Conservation (phyloP, 352 stramenopile species). For the Globisporangium nunn region DNA sequence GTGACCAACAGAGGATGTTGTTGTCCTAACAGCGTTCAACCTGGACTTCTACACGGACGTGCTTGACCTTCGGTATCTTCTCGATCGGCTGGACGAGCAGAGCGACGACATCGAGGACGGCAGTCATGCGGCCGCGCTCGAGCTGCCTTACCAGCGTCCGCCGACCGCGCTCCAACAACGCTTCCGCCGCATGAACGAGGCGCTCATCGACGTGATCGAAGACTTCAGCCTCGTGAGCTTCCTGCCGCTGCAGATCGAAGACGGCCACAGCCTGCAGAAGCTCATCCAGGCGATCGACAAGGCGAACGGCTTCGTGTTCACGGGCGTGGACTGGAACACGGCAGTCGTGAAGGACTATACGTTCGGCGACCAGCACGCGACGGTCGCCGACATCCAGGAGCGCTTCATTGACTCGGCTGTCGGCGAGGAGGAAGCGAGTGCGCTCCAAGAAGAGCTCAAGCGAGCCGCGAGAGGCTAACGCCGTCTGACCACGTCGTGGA, state of each 20-base stretch:
- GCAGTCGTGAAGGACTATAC: constrained; percentile 67
- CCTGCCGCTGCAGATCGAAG: constrained; percentile 72
- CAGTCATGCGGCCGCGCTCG: constrained; percentile 18
- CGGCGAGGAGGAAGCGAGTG: constrained; percentile 19
- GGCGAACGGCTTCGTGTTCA: constrained; percentile 79
- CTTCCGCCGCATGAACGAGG: constrained; percentile 81
- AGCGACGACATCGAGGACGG: constrained; percentile 44
- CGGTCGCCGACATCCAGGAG: constrained; percentile 48
- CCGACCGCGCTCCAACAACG: constrained; percentile 34
- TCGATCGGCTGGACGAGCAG: constrained; percentile 72
- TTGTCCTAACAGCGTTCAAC: constrained; percentile 54
- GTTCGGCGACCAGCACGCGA: constrained; percentile 48
- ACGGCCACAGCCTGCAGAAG: constrained; percentile 53
- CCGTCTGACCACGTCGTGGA: background rate
- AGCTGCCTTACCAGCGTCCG: constrained; percentile 20
- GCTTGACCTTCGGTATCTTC: constrained; percentile 72
- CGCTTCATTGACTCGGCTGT: constrained; percentile 47
- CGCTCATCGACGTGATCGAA: constrained; percentile 80
- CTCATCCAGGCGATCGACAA: constrained; percentile 78
- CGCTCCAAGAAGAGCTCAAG: constrained; percentile 28
- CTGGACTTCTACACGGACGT: constrained; percentile 88
- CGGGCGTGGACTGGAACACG: constrained; percentile 69
- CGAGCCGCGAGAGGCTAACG: constrained; percentile 15
- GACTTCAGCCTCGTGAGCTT: constrained; percentile 86
- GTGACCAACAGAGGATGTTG: background rate